Evolutionary conservation across 306 rosid species (phyloP), one percentile per base, ranked within the genome.

Genomic region (Citrullus colocynthis): DNA sequence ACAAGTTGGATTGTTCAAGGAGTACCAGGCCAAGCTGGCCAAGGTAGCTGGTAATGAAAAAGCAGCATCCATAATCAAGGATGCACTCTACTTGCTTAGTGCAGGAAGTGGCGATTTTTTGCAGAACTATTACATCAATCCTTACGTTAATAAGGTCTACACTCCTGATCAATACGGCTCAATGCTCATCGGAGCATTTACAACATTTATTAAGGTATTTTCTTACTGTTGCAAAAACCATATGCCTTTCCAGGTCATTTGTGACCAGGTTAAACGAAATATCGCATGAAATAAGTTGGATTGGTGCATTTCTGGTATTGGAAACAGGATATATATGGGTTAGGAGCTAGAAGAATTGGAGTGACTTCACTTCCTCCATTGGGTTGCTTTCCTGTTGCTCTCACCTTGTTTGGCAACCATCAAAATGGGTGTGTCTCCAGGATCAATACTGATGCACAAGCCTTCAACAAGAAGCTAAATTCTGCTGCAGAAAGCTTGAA

Each of bases 361-460:
- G 99, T 89, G 86, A 96, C 98, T 65, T 91, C 99, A 87, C 94
- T 96, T 24, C 96, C 99, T 30, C 98, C 99, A 60, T 80, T 96
- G 85, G 99, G 99, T 49, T 96, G 99, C 84, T 79, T 96, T 72
- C 99, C 99, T n/a, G 88, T 84, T 75, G 87, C 93, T 85, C 90
- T 88, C 81, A 93, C 98, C 77, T 63, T 96, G 28, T 91, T 93
- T 77, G 98, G 98, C 67, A 51, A 20, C 74, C 86, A 89, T 60
- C 84, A 93, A 78, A 82, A 67, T 9, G 96, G 98, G 15, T 96
- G 99, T 81, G 96, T 96, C 64, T 32, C 90, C 59, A 85, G 88
- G 74, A 49, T 91, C 83, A 96, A 96, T 84, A 65, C 59, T 9
- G 98, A 92, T 80, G 90, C 96, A 5, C 99, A 91, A 85, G 89